Conservation (phyloP, 1,284 basidiomycete species). For the Tetrapyrgos nigripes region DNA sequence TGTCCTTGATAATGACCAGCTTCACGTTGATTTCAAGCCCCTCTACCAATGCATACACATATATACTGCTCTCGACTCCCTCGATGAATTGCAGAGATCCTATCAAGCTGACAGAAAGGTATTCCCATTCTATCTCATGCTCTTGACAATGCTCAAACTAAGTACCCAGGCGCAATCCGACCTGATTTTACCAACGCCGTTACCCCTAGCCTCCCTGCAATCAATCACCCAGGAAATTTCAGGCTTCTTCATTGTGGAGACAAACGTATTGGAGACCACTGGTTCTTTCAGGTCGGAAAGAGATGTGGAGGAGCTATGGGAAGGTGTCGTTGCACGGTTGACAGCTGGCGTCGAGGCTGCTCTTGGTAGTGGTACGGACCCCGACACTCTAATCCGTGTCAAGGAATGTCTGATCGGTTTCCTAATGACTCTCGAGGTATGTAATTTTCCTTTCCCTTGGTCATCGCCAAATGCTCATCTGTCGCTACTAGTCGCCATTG, state of each 20-base stretch:
- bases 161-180: slow-evolving; percentile 88
- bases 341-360: slow-evolving; percentile 79
- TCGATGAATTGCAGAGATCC: slow-evolving; percentile 88
- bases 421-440: slow-evolving; percentile 92
- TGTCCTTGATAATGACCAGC: slow-evolving; percentile 89
- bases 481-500: slow-evolving; percentile 70
- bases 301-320: slow-evolving; percentile 98
- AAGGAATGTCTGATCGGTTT: slow-evolving; percentile 90
- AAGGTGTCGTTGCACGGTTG: slow-evolving; percentile 83
- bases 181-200: slow-evolving; percentile 83
- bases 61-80: slow-evolving; percentile 88
- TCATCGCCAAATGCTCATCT: slow-evolving; percentile 15
- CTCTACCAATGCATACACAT: slow-evolving; percentile 98
- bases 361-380: slow-evolving; percentile 80
- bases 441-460: background rate
- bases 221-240: slow-evolving; percentile 91
- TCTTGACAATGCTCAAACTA: slow-evolving; percentile 15
- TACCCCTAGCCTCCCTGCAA: slow-evolving; percentile 62
- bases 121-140: slow-evolving; percentile 22
- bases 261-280: slow-evolving; percentile 90
- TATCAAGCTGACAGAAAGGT: slow-evolving; percentile 97
- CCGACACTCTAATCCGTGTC: slow-evolving; percentile 83
- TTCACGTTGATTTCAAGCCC: slow-evolving; percentile 93
- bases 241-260: slow-evolving; percentile 99
- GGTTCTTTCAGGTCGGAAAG: slow-evolving; percentile 85